These are phyloP conservation scores for Earliella scabrosa DNA, from an alignment of 1,284 basidiomycete genomes.

Conservation along the genomic window DNA sequence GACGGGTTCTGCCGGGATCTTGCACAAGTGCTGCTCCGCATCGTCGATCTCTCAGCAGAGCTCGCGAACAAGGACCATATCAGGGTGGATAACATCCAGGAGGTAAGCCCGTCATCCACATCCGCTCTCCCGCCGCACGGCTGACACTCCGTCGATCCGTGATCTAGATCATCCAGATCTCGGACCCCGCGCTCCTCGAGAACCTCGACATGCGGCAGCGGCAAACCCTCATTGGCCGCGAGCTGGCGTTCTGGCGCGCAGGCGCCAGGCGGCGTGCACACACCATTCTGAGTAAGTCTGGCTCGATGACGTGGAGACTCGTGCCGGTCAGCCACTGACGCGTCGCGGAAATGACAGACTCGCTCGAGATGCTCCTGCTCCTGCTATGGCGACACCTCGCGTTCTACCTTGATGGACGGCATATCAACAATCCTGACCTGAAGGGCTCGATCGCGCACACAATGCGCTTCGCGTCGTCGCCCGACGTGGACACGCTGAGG, in stretches of 20 bases:
- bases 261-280: slow-evolving; percentile 52
- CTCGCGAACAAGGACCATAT: slow-evolving; percentile 73
- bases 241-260: slow-evolving; percentile 54
- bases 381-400: slow-evolving; percentile 87
- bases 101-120: slow-evolving; percentile 46
- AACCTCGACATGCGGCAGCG: slow-evolving; percentile 73
- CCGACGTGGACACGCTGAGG: slow-evolving; percentile 56
- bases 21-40: slow-evolving; percentile 63
- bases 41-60: slow-evolving; percentile 71
- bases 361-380: slow-evolving; percentile 83
- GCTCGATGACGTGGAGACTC: background rate
- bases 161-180: slow-evolving; percentile 56
- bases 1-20: slow-evolving; percentile 66
- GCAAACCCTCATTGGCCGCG: slow-evolving; percentile 62
- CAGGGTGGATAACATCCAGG: slow-evolving; percentile 71
- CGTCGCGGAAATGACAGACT: slow-evolving; percentile 47
- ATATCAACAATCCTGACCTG: slow-evolving; percentile 41
- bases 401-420: slow-evolving; percentile 54
- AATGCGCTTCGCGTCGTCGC: slow-evolving; percentile 57
- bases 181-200: slow-evolving; percentile 59
- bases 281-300: slow-evolving; percentile 54
- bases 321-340: slow-evolving; percentile 8
- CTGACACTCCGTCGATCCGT: background rate
- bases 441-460: slow-evolving; percentile 50
- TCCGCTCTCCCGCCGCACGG: background rate